Evolutionary conservation across 2,329 filamentous ascomycete genomes (phyloP).

Genomic region (Curvularia lunata): DNA sequence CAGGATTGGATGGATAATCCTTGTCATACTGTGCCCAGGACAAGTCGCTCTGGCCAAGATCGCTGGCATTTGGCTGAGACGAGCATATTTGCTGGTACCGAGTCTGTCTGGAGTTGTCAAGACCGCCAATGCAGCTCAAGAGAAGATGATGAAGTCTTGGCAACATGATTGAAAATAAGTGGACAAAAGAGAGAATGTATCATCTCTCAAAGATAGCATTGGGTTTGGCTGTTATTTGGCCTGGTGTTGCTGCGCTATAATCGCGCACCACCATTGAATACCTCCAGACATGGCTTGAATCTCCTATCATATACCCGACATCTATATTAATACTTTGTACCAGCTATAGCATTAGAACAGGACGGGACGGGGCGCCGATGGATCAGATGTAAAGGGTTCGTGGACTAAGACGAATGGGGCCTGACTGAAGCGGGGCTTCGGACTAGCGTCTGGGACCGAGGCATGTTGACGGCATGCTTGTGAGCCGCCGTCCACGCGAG

Average conservation of each 20-base stretch:
- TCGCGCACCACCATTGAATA: neutral
- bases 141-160: neutral
- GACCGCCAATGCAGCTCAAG: neutral
- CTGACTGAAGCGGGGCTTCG: neutral
- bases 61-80: neutral
- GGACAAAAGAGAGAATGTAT: neutral
- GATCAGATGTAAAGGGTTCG: conserved; percentile 1
- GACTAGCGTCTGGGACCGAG: conserved; percentile 8
- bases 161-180: neutral
- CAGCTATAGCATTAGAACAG: neutral
- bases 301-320: neutral
- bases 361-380: neutral
- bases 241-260: neutral
- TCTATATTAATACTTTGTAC: neutral
- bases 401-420: neutral
- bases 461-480: conserved; percentile 8
- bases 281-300: neutral
- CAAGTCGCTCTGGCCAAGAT: neutral
- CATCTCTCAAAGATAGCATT: neutral
- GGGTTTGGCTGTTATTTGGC: neutral
- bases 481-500: conserved; percentile 3
- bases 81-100: neutral
- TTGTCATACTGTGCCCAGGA: neutral
- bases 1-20: neutral
- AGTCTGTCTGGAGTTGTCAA: neutral